Evolutionary conservation across 1,284 basidiomycete genomes (phyloP), one percentile per base, ranked within the genome.

Genomic region (Microbotryum scabiosae): DNA sequence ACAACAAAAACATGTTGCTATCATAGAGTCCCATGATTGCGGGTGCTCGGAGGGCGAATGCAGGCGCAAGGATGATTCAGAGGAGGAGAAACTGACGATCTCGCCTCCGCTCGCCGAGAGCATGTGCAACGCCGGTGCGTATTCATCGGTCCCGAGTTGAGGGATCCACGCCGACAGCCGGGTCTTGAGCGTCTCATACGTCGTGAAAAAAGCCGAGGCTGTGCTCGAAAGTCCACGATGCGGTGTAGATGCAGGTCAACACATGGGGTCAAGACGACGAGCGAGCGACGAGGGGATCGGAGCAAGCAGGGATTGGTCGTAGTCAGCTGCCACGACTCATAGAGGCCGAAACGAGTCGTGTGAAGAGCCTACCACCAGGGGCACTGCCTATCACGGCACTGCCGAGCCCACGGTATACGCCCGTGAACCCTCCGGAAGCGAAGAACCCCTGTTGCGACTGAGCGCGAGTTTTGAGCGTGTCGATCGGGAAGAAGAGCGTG

Each of bases 141-240:
- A 55, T 12, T 59, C 52, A 14, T 59, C 54, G 41, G 32, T 48
- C 4, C 57, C 54, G 56, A 62, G 53, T 21, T 21, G 10, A 14
- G 69, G 66, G 1, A 59, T 55, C 21, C 60, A 21, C 20, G 44
- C 43, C 0, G 88, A 87, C 1, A 88, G 74, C 28, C 76, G 78
- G 53, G 82, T 82, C 76, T 99, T 98, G 69, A 94, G 81, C 16
- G 83, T 82, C 71, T 97, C 93, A 74, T 99, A 99, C 0, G 86
- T 90, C 25, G 88, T 87, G 75, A 99, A 99, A 79, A 99, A 99
- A 1, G 85, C 83, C 1, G 93, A 90, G 62, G 94, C 94, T 94
- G 69, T 6, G 32, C 9, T 28, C 36, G 36, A 41, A 18, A 41
- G 36, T 41, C 51, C 48, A 6, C 16, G 25, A 49, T 49, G 25